These are phyloP conservation scores for Astrothelium subdiscretum DNA, from an alignment of 495 filamentous ascomycete species.

Conservation along the genomic window DNA sequence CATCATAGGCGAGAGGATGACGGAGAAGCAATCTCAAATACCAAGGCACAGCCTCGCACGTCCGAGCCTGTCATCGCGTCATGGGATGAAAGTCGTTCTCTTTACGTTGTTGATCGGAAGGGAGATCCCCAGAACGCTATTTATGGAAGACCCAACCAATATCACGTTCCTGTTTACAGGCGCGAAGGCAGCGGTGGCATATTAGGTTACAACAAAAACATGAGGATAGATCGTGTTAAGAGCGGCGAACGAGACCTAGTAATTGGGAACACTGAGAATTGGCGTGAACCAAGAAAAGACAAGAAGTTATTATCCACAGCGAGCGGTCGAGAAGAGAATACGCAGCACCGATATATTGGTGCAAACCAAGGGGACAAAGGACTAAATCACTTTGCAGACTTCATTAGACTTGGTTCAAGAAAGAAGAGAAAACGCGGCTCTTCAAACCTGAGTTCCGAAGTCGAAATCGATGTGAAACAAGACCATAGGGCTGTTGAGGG, in stretches of 20 bases:
- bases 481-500: not conserved
- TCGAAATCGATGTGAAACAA: not conserved
- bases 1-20: not conserved
- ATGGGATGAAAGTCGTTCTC: not conserved
- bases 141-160: conserved; percentile 49
- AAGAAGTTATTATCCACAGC: not conserved
- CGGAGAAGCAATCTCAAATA: not conserved
- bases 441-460: not conserved
- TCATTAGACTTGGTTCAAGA: not conserved
- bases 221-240: not conserved
- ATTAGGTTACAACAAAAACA: conserved; percentile 30
- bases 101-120: conserved; percentile 22
- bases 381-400: not conserved
- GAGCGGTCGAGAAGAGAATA: not conserved
- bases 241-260: not conserved
- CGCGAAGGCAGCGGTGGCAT: conserved; percentile 46
- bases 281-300: not conserved
- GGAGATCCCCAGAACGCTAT: conserved; percentile 49
- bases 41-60: not conserved
- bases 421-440: not conserved
- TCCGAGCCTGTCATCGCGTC: not conserved
- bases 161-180: conserved; percentile 45
- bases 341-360: not conserved
- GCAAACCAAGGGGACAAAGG: not conserved
- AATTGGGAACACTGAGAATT: not conserved